Percentiles rank a stretch among this genome's conserved stretches.
Conservation (phyloP, 208 protist species). For the Trichomonas tenax region DNA sequence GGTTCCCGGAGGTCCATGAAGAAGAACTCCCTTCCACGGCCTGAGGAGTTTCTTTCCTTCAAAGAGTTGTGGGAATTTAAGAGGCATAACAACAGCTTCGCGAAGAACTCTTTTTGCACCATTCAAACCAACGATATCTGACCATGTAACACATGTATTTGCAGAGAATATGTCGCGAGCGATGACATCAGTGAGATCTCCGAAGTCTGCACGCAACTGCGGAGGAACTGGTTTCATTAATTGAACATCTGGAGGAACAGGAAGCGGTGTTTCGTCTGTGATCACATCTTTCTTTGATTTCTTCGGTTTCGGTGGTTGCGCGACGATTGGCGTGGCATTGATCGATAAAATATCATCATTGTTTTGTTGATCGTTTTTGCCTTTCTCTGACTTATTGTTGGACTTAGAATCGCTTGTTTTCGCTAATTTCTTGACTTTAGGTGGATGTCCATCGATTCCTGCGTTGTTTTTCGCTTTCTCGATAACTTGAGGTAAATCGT, state of each 20-base stretch:
- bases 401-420: background rate
- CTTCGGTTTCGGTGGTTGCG: background rate
- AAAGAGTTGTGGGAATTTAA: slow-evolving; percentile 31
- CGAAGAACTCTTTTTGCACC: slow-evolving; percentile 31
- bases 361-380: background rate
- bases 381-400: background rate
- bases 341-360: background rate
- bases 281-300: background rate
- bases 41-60: slow-evolving; percentile 23
- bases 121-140: background rate
- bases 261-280: background rate
- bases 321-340: background rate
- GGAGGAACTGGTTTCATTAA: background rate
- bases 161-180: background rate
- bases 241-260: background rate
- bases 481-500: background rate
- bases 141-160: background rate
- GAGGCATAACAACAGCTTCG: slow-evolving; percentile 31
- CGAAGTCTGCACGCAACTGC: background rate
- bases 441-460: background rate
- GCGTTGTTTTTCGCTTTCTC: background rate
- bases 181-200: background rate
- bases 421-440: background rate
- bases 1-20: slow-evolving; percentile 83
- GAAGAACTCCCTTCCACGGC: slow-evolving; percentile 55